phyloP scores from a whole-genome alignment of 371 early-diverging fungal species.

The Nematocida sp. region DNA sequence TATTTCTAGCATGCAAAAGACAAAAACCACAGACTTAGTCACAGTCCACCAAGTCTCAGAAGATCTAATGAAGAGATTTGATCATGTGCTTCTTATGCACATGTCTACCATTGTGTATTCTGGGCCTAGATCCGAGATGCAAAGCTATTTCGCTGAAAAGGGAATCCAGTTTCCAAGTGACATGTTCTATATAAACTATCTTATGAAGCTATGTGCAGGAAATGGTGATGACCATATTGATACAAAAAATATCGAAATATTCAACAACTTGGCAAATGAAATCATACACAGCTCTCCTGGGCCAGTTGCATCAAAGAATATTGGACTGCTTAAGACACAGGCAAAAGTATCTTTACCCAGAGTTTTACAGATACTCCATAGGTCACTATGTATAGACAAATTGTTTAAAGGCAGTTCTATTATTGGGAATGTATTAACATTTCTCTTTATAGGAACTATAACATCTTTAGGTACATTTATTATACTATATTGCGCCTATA shows the following conservation, averaged over 20 bases:
- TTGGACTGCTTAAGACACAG: background rate
- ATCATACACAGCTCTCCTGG: slow-evolving; percentile 1
- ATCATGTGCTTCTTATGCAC: slow-evolving; percentile 38
- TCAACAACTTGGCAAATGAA: slow-evolving; percentile 20
- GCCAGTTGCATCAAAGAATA: background rate
- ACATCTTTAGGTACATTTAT: background rate
- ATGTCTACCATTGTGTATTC: slow-evolving; percentile 35
- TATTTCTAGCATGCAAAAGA: slow-evolving; percentile 15
- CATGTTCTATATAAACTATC: slow-evolving; percentile 35
- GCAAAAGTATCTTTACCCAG: background rate
- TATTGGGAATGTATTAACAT: background rate
- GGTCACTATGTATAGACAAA: background rate
- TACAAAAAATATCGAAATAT: slow-evolving; percentile 24
- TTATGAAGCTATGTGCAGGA: slow-evolving; percentile 6
- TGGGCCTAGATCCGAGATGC: background rate
- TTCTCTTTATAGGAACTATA: background rate
- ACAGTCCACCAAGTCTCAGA: slow-evolving; percentile 26
- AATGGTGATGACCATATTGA: background rate
- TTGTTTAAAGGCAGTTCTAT: background rate
- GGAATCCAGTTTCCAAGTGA: slow-evolving; percentile 35
- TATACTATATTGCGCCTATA: background rate
- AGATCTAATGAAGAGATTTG: slow-evolving; percentile 26
- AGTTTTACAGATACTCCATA: background rate
- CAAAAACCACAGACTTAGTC: slow-evolving; percentile 12
- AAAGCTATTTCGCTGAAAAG: background rate